Percentiles rank a stretch among this genome's conserved stretches.
These are phyloP conservation scores for Canavalia gladiata DNA, from an alignment of 306 rosid genomes.

Conservation along the genomic window DNA sequence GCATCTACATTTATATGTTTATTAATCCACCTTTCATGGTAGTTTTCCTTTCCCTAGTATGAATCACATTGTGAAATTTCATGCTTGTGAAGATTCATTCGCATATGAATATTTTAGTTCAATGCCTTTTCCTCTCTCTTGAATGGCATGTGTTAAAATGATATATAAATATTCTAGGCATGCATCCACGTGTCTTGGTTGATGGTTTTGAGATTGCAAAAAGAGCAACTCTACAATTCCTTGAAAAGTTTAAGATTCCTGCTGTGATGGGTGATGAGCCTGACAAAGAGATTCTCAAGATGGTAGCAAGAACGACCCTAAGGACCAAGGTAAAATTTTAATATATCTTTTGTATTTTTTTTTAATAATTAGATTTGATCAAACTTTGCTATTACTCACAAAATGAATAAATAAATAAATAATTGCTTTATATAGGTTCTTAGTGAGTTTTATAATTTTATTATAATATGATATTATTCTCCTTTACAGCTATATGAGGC, in stretches of 20 bases:
- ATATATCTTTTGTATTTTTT: slow-evolving; percentile 12
- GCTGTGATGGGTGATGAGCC: slow-evolving; percentile 92
- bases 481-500: slow-evolving; percentile 81
- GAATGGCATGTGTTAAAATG: neutral
- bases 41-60: no score
- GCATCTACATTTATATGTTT: no score
- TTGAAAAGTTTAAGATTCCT: slow-evolving; percentile 86
- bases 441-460: no score
- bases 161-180: slow-evolving; percentile 62
- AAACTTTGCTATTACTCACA: neutral
- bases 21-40: no score
- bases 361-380: neutral
- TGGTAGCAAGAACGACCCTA: slow-evolving; percentile 94
- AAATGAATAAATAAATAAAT: neutral
- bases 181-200: slow-evolving; percentile 99
- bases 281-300: slow-evolving; percentile 87
- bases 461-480: neutral
- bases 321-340: slow-evolving; percentile 78
- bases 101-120: neutral
- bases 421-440: no score
- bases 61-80: no score
- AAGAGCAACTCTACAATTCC: slow-evolving; percentile 86
- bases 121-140: neutral
- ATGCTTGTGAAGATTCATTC: no score
- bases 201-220: slow-evolving; percentile 99